Evolutionary conservation across 2,329 filamentous ascomycete species (phyloP), one percentile per base, ranked within the genome.

Genomic region (Eutypa lata): DNA sequence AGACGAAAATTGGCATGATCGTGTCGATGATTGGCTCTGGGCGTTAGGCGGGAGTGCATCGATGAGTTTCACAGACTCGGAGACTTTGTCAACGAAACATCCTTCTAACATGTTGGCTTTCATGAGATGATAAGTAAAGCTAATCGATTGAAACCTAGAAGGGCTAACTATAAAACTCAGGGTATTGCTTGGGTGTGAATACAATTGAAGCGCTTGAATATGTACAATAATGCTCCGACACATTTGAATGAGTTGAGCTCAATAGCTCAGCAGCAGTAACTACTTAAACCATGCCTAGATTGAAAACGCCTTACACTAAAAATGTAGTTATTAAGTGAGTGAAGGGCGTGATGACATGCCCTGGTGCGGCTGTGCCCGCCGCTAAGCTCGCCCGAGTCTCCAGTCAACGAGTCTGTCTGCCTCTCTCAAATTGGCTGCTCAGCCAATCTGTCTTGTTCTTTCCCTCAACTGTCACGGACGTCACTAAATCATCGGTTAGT

Each of bases 1-100:
- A 11, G 14, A 43, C 10, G 52, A 53, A 44, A 50, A 55, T 33
- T 54, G 33, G 18, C 50, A 50, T 13, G 48, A 52, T 11, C 46
- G 50, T 21, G 54, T 47, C 31, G 35, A 43, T 14, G 18, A 26
- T 28, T 21, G 28, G 31, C 24, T n/a, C 43, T 31, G 28, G 40
- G 53, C 33, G 28, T 44, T 53, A n/a, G 37, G 33, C 3, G 50
- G 51, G 5, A 53, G 31, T 18, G 58, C 49, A 44, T 63, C 60
- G 40, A 61, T 53, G 45, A 62, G 49, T 22, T 46, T 56, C 18
- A 64, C 57, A 8, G 63, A 57, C 24, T 56, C 58, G 14, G 47
- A 51, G 21, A 64, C 49, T 31, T 55, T 47, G 16, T 58, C 50
- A 31, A 62, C 61, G 49, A 60, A 66, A 44, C 59, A 62, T 33